phyloP scores from a whole-genome alignment of 306 rosid species.

The Cicer bijugum region DNA sequence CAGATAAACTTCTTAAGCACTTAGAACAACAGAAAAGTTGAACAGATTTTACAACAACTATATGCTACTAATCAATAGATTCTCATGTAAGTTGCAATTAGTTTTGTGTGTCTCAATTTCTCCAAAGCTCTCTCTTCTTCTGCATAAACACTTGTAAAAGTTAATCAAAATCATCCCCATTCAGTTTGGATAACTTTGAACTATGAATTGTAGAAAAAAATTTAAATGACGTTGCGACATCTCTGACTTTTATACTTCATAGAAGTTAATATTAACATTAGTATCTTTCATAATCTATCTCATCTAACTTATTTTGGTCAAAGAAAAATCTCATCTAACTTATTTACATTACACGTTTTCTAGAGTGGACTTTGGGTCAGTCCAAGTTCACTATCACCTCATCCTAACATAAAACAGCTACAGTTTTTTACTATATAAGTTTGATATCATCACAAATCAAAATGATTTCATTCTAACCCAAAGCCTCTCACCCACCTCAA shows the following conservation, averaged over 20 bases:
- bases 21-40: not conserved
- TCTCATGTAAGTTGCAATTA: not conserved
- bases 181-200: not conserved
- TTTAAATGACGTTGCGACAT: not conserved
- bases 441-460: constrained; percentile 2
- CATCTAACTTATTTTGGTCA: not conserved
- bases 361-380: not conserved
- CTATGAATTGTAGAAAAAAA: not conserved
- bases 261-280: not conserved
- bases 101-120: not conserved
- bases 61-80: not conserved
- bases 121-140: not conserved
- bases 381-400: not conserved
- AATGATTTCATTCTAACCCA: not conserved
- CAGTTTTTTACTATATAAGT: not conserved
- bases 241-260: not conserved
- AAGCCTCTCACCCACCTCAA: not conserved
- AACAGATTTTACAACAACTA: not conserved
- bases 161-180: not conserved
- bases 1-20: not conserved
- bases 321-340: not conserved
- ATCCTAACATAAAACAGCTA: not conserved
- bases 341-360: not conserved
- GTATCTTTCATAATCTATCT: not conserved
- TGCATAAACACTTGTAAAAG: not conserved